phyloP scores from a whole-genome alignment of 306 rosid genomes.

The Cucumis sativus region DNA sequence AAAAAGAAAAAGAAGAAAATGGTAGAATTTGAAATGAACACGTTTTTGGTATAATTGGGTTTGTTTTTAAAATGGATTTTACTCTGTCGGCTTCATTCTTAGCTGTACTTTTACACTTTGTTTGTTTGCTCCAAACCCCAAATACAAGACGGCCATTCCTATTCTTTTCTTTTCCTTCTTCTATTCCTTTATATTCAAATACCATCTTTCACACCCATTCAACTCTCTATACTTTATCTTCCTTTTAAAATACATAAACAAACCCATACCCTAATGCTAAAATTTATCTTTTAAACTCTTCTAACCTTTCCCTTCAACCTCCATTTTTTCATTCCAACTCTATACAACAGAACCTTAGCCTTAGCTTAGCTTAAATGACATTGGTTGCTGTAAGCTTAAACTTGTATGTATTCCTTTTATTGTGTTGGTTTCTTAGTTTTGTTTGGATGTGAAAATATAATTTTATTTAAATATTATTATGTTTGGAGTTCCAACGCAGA shows the following conservation, averaged over 20 bases:
- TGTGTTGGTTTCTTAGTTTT: not conserved
- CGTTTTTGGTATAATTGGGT: conserved; percentile 50
- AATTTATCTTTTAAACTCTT: no score
- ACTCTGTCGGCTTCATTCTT: conserved; percentile 6
- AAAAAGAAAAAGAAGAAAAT: not conserved
- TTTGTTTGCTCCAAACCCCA: not conserved
- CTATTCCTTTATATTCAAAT: no score
- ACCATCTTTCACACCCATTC: no score
- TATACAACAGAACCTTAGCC: no score
- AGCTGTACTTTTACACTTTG: not conserved
- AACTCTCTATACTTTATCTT: no score
- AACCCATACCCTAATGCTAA: no score
- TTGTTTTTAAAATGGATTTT: not conserved
- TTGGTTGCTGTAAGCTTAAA: no score
- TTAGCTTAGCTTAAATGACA: no score
- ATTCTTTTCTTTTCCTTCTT: no score
- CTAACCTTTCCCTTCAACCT: no score
- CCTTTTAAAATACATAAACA: no score
- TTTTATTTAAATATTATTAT: not conserved
- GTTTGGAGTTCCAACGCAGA: not conserved
- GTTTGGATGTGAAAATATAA: not conserved
- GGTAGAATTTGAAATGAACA: conserved; percentile 39
- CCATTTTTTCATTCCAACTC: no score
- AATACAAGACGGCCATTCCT: not conserved
- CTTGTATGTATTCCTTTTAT: not conserved